Conservation (phyloP, 805 yeast genomes). For the Yarrowia yakushimensis region DNA sequence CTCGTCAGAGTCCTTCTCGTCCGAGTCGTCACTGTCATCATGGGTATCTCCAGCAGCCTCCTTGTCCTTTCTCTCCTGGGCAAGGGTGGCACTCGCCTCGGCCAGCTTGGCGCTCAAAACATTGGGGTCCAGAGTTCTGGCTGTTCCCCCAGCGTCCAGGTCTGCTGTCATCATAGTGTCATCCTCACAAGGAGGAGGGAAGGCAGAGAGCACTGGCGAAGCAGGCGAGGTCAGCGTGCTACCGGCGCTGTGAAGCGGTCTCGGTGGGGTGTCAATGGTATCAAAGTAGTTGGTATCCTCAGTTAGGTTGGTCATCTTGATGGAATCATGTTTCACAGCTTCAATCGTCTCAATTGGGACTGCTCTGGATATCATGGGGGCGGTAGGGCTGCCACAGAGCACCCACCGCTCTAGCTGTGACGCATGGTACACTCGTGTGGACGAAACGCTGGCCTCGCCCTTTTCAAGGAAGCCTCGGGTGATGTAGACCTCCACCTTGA, state of each 20-base stretch:
- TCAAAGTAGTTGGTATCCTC: slow-evolving; percentile 18
- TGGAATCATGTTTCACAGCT: background rate
- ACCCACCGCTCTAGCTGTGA: slow-evolving; percentile 13
- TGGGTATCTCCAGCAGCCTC: background rate
- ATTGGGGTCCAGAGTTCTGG: background rate
- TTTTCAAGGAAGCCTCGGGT: background rate
- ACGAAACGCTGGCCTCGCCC: background rate
- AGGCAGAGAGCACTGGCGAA: slow-evolving; percentile 6
- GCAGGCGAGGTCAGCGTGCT: background rate
- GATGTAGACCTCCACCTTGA: slow-evolving; percentile 8
- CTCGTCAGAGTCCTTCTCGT: background rate
- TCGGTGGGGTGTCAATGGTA: background rate
- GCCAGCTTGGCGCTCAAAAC: background rate
- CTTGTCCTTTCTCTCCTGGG: background rate
- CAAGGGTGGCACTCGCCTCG: background rate
- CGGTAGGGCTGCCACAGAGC: slow-evolving; percentile 7
- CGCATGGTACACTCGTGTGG: slow-evolving; percentile 6
- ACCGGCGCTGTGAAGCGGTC: background rate
- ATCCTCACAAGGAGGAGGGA: slow-evolving; percentile 1
- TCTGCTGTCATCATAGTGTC: background rate
- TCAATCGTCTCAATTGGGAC: slow-evolving; percentile 18
- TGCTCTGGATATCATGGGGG: slow-evolving; percentile 6
- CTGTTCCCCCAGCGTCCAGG: background rate
- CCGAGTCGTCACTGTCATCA: background rate
- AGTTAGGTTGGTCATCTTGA: background rate